A percentile compares a stretch with the other conserved stretches of the same genome.
These are phyloP conservation scores for Metschnikowia santaceciliae DNA, from an alignment of 805 yeast genomes.

Conservation along the genomic window DNA sequence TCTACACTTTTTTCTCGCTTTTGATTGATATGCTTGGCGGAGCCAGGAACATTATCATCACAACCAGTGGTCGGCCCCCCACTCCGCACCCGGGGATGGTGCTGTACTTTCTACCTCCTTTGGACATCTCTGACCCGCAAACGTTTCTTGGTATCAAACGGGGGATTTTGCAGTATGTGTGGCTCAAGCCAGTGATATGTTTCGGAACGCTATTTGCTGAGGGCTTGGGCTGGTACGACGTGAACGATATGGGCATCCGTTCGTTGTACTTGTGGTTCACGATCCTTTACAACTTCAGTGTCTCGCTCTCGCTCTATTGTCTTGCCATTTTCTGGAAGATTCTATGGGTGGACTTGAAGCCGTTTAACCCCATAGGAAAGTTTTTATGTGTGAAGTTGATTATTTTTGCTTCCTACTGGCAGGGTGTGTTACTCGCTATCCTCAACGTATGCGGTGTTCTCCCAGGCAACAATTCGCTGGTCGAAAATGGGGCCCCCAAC, in stretches of 20 bases:
- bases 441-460: conserved; percentile 47
- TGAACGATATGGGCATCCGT: conserved; percentile 42
- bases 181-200: conserved; percentile 87
- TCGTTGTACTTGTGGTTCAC: conserved; percentile 64
- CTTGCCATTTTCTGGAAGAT: conserved; percentile 92
- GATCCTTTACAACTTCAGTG: conserved; percentile 71
- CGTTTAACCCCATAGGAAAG: conserved; percentile 86
- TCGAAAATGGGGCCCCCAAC: conserved; percentile 25
- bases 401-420: conserved; percentile 99
- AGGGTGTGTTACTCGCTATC: conserved; percentile 60
- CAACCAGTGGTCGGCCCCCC: conserved; percentile 68
- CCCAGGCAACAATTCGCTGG: conserved; percentile 28
- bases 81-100: conserved; percentile 59
- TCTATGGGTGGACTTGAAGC: conserved; percentile 68
- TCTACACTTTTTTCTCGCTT: conserved; percentile 85
- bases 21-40: conserved; percentile 87
- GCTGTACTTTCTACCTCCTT: conserved; percentile 45
- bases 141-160: conserved; percentile 74
- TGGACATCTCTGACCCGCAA: conserved; percentile 84
- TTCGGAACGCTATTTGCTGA: conserved; percentile 47
- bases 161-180: conserved; percentile 88
- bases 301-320: conserved; percentile 76
- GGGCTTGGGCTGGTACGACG: conserved; percentile 46
- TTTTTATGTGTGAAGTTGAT: conserved; percentile 90
- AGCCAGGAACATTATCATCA: conserved; percentile 75